Base-by-base conservation (phyloP, 2,329 filamentous ascomycete genomes). In the Botryosphaeria agaves region DNA sequence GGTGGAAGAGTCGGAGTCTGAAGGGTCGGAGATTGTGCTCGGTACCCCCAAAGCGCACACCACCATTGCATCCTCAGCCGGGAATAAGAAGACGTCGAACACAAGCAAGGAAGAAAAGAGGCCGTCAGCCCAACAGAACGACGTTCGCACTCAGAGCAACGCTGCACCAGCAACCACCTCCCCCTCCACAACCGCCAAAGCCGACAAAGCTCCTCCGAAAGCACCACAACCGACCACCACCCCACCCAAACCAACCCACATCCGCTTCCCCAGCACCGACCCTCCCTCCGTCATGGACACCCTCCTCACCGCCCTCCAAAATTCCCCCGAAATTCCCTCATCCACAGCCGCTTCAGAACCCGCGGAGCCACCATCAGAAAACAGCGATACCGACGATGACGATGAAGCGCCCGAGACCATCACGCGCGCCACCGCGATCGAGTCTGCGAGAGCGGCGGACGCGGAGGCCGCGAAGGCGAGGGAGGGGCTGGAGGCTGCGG, bases 181-280 rank as follows among this genome's bases (percentile, higher is more conserved):
- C 21, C 9, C 21, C 21, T 9, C 3, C 4, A 23, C 9, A 11
- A 7, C 21, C 21, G 7, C 4, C 21, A 11, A 4, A 23, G 12
- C 4, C 7, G 12, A 7, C 7, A 7, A 9, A 7, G 4, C 21
- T 12, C 21, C 4, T 7, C 21, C 21, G 9, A 23, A 23, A 7
- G 9, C 21, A 9, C 12, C 21, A 9, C 21, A 7, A 9, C 3
- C 21, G 12, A 4, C 21, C 21, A 9, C 21, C 21, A 12, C 21
- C 21, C 21, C 21, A 8, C 21, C 29, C n/a, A 41, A 40, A 38
- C 43, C 30, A 27, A 47, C 40, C 18, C 53, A 56, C 32, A 43
- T 57, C 23, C 48, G 54, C 30, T 59, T 59, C 32, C 55, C 41
- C 19, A 57, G 52, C 34, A 55, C 57, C 36, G 56, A 59, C 14